Conservation (phyloP, 2,329 filamentous ascomycete species). For the Exophiala aquamarina region DNA sequence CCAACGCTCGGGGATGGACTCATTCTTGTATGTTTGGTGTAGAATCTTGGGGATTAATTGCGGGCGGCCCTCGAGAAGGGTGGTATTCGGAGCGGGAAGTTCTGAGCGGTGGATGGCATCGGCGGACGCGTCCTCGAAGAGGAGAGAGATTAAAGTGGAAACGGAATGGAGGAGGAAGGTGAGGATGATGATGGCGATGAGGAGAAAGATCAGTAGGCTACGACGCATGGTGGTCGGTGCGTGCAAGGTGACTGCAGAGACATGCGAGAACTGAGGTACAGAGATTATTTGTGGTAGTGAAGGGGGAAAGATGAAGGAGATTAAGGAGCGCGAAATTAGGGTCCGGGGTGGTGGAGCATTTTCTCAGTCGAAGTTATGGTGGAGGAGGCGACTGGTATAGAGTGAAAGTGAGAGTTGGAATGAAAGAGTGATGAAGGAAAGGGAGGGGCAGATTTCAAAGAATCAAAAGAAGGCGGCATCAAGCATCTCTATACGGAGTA, state of each 20-base stretch:
- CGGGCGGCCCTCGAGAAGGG: constrained; percentile 54
- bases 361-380: too few species aligned
- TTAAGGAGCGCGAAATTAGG: background rate
- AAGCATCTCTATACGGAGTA: too few species aligned
- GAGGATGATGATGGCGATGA: constrained; percentile 65
- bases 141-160: constrained; percentile 68
- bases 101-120: constrained; percentile 68
- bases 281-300: too few species aligned
- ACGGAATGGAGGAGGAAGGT: constrained; percentile 65
- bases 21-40: constrained; percentile 74
- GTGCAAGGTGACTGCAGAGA: background rate
- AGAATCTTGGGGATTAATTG: constrained; percentile 74
- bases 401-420: too few species aligned
- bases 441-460: too few species aligned
- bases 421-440: too few species aligned
- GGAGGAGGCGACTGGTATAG: too few species aligned
- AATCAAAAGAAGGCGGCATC: too few species aligned
- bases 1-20: constrained; percentile 68
- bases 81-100: constrained; percentile 64
- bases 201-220: constrained; percentile 61
- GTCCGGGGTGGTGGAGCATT: background rate
- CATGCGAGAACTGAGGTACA: background rate
- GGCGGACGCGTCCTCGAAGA: constrained; percentile 65
- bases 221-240: constrained; percentile 53
- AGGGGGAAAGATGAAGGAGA: background rate